Evolutionary conservation across 2,329 filamentous ascomycete species (phyloP).

Genomic region (Dryadomyces quercivorus): DNA sequence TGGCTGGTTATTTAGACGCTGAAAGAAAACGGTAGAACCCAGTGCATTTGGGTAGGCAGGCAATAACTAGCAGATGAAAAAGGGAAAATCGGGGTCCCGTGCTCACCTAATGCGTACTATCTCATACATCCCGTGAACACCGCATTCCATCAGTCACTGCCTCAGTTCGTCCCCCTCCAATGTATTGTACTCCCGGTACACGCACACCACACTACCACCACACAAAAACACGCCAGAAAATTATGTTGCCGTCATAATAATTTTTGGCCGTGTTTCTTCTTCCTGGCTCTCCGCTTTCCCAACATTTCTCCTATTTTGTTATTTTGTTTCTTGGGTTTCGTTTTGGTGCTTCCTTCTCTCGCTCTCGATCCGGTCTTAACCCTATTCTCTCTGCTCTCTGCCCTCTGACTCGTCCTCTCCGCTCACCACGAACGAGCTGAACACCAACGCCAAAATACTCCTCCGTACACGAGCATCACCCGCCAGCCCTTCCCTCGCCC

Average conservation of each 20-base stretch:
- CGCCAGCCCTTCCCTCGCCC: not conserved
- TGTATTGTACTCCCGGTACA: not conserved
- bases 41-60: not conserved
- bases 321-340: not conserved
- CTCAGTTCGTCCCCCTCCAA: slow-evolving; percentile 5
- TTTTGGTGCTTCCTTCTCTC: not conserved
- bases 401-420: not conserved
- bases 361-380: not conserved
- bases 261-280: slow-evolving; percentile 5
- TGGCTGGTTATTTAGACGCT: not conserved
- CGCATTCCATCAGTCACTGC: slow-evolving; percentile 4
- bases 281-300: slow-evolving; percentile 2
- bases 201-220: slow-evolving; percentile 7
- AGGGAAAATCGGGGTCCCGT: not conserved
- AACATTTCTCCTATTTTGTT: not conserved
- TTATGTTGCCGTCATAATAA: slow-evolving; percentile 4
- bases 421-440: not conserved
- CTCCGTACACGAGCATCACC: not conserved
- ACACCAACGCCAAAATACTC: not conserved
- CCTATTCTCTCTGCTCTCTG: not conserved
- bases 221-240: slow-evolving; percentile 9
- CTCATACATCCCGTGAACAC: slow-evolving; percentile 3
- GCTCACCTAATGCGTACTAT: slow-evolving; percentile 1
- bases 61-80: not conserved
- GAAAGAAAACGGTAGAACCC: slow-evolving; percentile 4